These are phyloP conservation scores for Penicillium odoratum DNA, from an alignment of 495 filamentous ascomycete species.

Conservation along the genomic window DNA sequence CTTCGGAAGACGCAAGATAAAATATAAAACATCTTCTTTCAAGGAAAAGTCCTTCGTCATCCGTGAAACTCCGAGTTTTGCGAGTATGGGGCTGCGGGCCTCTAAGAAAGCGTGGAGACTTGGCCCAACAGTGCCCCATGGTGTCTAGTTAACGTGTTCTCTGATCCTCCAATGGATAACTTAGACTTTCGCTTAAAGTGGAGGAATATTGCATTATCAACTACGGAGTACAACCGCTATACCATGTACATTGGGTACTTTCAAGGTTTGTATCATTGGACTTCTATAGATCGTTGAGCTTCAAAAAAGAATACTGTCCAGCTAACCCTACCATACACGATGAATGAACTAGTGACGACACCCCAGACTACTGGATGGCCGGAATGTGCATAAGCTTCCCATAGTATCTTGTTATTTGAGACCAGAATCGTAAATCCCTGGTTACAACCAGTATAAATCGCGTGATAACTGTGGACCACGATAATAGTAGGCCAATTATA, in stretches of 20 bases:
- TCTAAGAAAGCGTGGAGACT: slow-evolving; percentile 13
- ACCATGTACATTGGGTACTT: neutral
- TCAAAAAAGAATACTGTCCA: neutral
- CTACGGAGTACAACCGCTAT: neutral
- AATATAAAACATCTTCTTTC: slow-evolving; percentile 8
- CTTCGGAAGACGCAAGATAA: neutral
- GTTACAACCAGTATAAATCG: slow-evolving; percentile 1
- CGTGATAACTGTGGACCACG: slow-evolving; percentile 18
- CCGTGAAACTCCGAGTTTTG: slow-evolving; percentile 20
- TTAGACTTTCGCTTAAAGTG: slow-evolving; percentile 11
- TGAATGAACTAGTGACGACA: neutral
- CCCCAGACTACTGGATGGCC: neutral
- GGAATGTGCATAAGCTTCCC: neutral
- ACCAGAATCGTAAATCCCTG: neutral
- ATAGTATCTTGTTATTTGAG: neutral
- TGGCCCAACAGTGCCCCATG: slow-evolving; percentile 4
- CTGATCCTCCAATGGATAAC: slow-evolving; percentile 4
- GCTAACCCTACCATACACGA: neutral
- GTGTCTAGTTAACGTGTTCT: slow-evolving; percentile 11
- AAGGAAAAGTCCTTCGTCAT: slow-evolving; percentile 17
- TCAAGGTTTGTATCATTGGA: neutral
- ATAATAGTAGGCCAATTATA: slow-evolving; percentile 17
- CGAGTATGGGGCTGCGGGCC: slow-evolving; percentile 7
- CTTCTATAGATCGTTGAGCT: neutral
- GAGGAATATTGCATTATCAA: neutral